phyloP scores from a whole-genome alignment of 805 yeast genomes.

The Metschnikowia reukaufii region DNA sequence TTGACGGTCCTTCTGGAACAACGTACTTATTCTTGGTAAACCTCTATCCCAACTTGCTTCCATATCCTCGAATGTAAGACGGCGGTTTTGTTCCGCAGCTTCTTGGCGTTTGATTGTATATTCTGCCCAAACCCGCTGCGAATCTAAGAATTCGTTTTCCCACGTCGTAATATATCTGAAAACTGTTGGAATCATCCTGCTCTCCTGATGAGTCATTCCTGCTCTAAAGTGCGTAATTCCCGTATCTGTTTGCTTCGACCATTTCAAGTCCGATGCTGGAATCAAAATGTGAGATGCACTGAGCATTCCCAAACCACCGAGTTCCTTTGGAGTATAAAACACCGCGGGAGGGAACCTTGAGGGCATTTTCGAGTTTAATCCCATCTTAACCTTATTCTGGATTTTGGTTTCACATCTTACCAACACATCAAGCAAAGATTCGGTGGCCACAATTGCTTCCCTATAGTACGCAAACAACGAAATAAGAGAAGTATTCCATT shows the following conservation, averaged over 20 bases:
- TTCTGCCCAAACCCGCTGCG: slow-evolving; percentile 97
- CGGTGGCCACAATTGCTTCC: slow-evolving; percentile 89
- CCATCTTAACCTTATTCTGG: slow-evolving; percentile 92
- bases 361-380: slow-evolving; percentile 97
- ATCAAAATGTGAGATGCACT: slow-evolving; percentile 95
- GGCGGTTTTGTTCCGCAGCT: slow-evolving; percentile 79
- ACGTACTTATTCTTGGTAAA: slow-evolving; percentile 89
- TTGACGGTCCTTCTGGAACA: slow-evolving; percentile 93
- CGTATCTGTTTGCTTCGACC: slow-evolving; percentile 92
- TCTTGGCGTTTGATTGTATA: slow-evolving; percentile 87
- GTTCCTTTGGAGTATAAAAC: slow-evolving; percentile 93
- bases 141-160: slow-evolving; percentile 94
- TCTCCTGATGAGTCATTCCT: slow-evolving; percentile 84
- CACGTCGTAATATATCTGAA: slow-evolving; percentile 91
- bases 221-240: slow-evolving; percentile 93
- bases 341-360: slow-evolving; percentile 98
- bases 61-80: slow-evolving; percentile 87
- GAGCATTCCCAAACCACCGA: slow-evolving; percentile 97
- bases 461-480: slow-evolving; percentile 86
- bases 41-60: slow-evolving; percentile 98
- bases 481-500: slow-evolving; percentile 92
- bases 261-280: slow-evolving; percentile 87
- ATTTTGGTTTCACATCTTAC: slow-evolving; percentile 92
- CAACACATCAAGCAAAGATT: slow-evolving; percentile 68
- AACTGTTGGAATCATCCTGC: slow-evolving; percentile 84